These are phyloP conservation scores for Pseudocercospora eumusae DNA, from an alignment of 2,329 filamentous ascomycete genomes.

Conservation along the genomic window DNA sequence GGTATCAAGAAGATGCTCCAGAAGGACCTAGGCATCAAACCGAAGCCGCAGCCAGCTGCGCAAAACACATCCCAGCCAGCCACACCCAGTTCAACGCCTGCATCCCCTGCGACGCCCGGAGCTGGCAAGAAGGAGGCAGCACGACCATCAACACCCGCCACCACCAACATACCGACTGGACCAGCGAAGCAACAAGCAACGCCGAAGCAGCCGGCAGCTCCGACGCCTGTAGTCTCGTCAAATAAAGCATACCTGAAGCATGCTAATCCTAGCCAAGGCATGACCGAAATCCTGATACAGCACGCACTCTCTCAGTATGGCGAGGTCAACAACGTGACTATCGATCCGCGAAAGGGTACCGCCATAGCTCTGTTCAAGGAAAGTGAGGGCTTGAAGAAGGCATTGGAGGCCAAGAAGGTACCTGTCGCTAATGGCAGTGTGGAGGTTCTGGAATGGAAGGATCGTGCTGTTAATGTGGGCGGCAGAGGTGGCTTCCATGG, in stretches of 20 bases:
- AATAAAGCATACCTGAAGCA: constrained; percentile 58
- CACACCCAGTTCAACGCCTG: constrained; percentile 17
- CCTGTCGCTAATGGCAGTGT: constrained; percentile 82
- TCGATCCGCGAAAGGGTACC: constrained; percentile 92
- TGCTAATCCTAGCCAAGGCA: constrained; percentile 81
- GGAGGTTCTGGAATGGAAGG: constrained; percentile 80
- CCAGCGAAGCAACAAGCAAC: constrained; percentile 34
- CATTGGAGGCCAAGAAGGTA: constrained; percentile 78
- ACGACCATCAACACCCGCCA: constrained; percentile 21
- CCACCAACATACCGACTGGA: constrained; percentile 18
- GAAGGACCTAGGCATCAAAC: constrained; percentile 60
- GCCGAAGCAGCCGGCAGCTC: constrained; percentile 33
- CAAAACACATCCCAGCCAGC: constrained; percentile 19
- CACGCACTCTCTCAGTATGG: constrained; percentile 75
- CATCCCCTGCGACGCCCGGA: constrained; percentile 13
- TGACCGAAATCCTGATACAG: constrained; percentile 78
- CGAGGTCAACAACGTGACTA: constrained; percentile 75
- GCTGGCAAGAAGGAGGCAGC: constrained; percentile 39
- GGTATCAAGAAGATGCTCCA: constrained; percentile 58
- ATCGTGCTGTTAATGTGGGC: constrained; percentile 39
- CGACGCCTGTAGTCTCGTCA: constrained; percentile 41
- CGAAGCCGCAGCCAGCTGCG: constrained; percentile 34
- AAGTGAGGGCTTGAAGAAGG: constrained; percentile 70
- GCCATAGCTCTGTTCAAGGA: constrained; percentile 88
- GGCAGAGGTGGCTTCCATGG: constrained; percentile 23